Base-by-base conservation (phyloP, 129 eudicot species). In the Lonicera japonica region DNA sequence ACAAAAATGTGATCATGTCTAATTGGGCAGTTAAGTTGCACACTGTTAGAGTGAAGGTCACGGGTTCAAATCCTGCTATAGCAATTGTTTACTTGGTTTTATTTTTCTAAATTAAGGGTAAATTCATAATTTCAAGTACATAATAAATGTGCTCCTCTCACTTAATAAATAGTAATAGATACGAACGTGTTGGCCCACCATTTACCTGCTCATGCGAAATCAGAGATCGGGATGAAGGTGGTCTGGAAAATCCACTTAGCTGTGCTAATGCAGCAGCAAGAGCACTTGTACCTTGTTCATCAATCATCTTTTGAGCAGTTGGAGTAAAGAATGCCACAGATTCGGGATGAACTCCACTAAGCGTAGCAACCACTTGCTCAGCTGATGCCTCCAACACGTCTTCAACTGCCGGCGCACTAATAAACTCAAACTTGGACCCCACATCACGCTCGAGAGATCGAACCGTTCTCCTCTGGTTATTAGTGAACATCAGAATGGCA, bases 201-300 rank as follows among this genome's bases (percentile, higher is more conserved):
- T 15, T 10, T 60, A 92, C 98, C 98, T 92, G 96, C 64, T 87
- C 88, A 59, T 92, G 95, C 25, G 95, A 75, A 56, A 92, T 85
- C 67, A 92, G 95, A 66, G 98, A 92, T 50, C 95, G 87, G 13
- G 91, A 83, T 19, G 98, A 92, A 22, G 98, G 98, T 50, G 96
- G 98, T 65, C 68, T 76, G 18, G 98, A 71, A 58, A 92, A 92
- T 9, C 98, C 98, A 73, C 98, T 87, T 82, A 92, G 52, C 17
- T 86, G 95, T 14, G 98, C 98, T 64, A 92, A 54, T 25, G 98
- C 98, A 64, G 98, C 98, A 68, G 98, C 95, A 82, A 92, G 96
- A 58, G 96, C 95, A 24, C 81, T 64, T 13, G 91, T 80, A 36
- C 98, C 98, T 58, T 79, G 78, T 56, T 92, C 81, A 19, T 85